A percentile compares a stretch with the other conserved stretches of the same genome.
Conservation (phyloP, 441 rosid genomes). For the Brassica balearica region DNA sequence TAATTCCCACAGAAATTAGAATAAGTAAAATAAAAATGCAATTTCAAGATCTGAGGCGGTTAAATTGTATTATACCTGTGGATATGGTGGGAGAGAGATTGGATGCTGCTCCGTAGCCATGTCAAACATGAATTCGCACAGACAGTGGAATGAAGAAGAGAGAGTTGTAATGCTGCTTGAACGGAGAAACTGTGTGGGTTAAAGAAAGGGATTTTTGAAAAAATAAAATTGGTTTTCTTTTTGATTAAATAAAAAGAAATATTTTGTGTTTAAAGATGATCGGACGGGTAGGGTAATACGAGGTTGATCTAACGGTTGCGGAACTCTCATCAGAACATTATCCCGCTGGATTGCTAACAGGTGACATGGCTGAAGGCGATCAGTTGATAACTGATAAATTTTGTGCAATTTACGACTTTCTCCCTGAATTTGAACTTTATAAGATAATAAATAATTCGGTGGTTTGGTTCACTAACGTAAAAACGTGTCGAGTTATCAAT, state of each 20-base stretch:
- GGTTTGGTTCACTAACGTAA: too few relatives aligned
- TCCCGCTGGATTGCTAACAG: slow-evolving; percentile 44
- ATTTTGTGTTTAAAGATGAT: slow-evolving; percentile 19
- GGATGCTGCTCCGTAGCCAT: slow-evolving; percentile 35
- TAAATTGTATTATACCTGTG: slow-evolving; percentile 27
- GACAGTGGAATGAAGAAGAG: slow-evolving; percentile 16
- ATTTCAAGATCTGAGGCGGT: not conserved
- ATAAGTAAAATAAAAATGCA: not conserved
- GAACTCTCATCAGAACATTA: not conserved
- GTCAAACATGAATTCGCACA: not conserved
- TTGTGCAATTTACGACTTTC: not conserved
- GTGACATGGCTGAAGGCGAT: slow-evolving; percentile 27
- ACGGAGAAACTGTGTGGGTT: too few relatives aligned
- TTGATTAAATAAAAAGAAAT: too few relatives aligned
- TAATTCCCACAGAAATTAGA: slow-evolving; percentile 13
- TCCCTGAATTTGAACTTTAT: slow-evolving; percentile 13
- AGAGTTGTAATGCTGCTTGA: slow-evolving; percentile 20
- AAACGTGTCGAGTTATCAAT: slow-evolving; percentile 3
- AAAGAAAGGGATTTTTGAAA: too few relatives aligned
- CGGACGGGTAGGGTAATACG: slow-evolving; percentile 41
- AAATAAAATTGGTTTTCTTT: too few relatives aligned
- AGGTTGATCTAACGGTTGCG: slow-evolving; percentile 54
- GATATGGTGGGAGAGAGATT: slow-evolving; percentile 37
- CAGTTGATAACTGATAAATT: not conserved
- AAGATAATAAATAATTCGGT: too few relatives aligned